Evolutionary conservation across 805 yeast species (phyloP), one percentile per base, ranked within the genome.

Genomic region (Wickerhamiella bombiphila): DNA sequence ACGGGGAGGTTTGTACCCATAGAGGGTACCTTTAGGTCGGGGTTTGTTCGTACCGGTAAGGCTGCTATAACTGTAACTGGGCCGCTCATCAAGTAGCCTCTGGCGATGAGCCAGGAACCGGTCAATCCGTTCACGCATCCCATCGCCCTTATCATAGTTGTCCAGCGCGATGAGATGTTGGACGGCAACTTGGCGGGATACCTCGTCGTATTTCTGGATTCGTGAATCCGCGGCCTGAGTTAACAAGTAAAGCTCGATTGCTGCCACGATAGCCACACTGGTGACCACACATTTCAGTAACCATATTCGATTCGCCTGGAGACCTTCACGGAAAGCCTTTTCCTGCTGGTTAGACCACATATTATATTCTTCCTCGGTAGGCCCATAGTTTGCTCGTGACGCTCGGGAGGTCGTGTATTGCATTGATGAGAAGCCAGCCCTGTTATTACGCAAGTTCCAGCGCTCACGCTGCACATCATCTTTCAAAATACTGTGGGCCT

Each of bases 401-500:
- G n/a, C n/a, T n/a, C n/a, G n/a, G n/a, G n/a, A n/a, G n/a, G n/a
- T n/a, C n/a, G n/a, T n/a, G n/a, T n/a, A n/a, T n/a, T n/a, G n/a
- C n/a, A n/a, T n/a, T n/a, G n/a, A n/a, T 11, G 31, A 17, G 13
- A 24, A 37, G 15, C 41, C 39, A 5, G 33, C 35, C 9, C 22
- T 20, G 28, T 30, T 18, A 14, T 32, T 13, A 7, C 28, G 25
- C 9, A 22, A 11, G 15, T 40, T 25, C 36, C 37, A 74, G 32
- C 60, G 48, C 9, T 59, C 34, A 35, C 64, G 65, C 40, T 61
- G 56, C 11, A 52, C 44, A 1, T 69, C 65, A 43, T 69, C 69
- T 35, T 59, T 63, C 36, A 78, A 54, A 24, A 74, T 52, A n/a
- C 65, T 60, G 49, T 78, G 78, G 1, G 85, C 83, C 14, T 66